Base-by-base conservation (phyloP, 2,329 filamentous ascomycete genomes). In the Rasamsonia emersonii region DNA sequence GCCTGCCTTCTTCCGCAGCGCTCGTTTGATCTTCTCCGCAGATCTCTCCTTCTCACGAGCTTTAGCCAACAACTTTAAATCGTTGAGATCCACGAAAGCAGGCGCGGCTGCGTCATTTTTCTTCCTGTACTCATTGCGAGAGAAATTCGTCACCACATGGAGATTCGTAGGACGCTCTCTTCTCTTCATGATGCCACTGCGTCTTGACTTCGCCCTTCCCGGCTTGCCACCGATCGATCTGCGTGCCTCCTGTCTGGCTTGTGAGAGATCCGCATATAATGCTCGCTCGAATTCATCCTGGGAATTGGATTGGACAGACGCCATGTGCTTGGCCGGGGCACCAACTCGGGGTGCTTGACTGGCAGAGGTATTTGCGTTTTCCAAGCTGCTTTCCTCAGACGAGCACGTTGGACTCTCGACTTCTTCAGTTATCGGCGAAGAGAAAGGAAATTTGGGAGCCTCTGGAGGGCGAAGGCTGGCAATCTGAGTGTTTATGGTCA, bases 91-190 rank as follows among this genome's bases (percentile, higher is more conserved):
- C 3, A 62, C 47, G 24, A 61, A 55, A 2, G 47, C 34, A 6
- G 47, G 36, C 1, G 39, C 36, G 0, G 37, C 24, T 1, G 32
- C 28, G 13, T 44, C 38, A 13, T 35, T 18, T n/a, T 38, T 39
- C 8, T 40, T 35, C 23, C 33, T 34, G 4, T 37, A 38, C 15
- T 37, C 36, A 15, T 40, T 23, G 8, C 39, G 33, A 1, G 53
- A 47, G 35, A 67, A 62, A 35, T 62, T 52, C 8, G 62, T 65
- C 11, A 64, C 52, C 18, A 67, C 37, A 35, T 64, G 65, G 34
- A 67, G 35, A 2, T 59, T 61, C 4, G 59, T 47, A 1, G 56
- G 57, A 18, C 46, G 44, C 15, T 51, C 48, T 15, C 45, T 51
- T 38, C 45, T 53, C 32, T 43, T 44, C 15, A 34, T 34, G 18